Evolutionary conservation across 345 rosid genomes (phyloP), one percentile per base, ranked within the genome.

Genomic region (Brassica nigra): DNA sequence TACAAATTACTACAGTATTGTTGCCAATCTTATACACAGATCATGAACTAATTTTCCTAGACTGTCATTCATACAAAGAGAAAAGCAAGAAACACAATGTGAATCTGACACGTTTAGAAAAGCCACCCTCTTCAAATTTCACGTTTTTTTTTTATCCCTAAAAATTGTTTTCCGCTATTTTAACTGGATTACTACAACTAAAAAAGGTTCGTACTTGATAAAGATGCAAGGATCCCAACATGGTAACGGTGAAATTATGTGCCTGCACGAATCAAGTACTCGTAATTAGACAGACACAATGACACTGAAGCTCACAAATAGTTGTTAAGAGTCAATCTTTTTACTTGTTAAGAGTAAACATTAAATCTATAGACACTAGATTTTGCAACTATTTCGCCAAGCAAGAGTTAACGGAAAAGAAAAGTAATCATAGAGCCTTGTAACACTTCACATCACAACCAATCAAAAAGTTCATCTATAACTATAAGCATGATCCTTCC

Each of bases 181-280:
- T 12, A 14, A 12, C 57, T 63, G 71, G 66, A 75, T 70, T 29
- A 70, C 75, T 69, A 63, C 27, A 64, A 70, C 69, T 55, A 30
- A 44, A 4, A 80, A 65, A 54, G 77, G 81, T 85, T 79, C 92
- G 52, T 89, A 89, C 94, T 86, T 89, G 91, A 81, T 84, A 88
- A 84, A 77, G 90, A 83, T 78, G 93, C 81, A 86, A 88, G 82
- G 79, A 80, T 82, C 87, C 83, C 83, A 83, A 83, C 88, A 89
- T 82, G 71, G 84, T 76, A 84, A 81, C 73, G 79, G 81, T 67
- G 83, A 84, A 84, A 82, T 90, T 90, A 92, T 91, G 97, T 95
- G 95, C 97, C 97, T 95, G 97, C 97, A 95, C 87, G 90, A 92
- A 92, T 84, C 92, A 95, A 88, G 89, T 86, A 86, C 73, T 86